Percentiles rank a stretch among this genome's conserved stretches.
Evolutionary conservation across 192 early-diverging fungal species (phyloP).

Genomic region (Coemansia sp.): DNA sequence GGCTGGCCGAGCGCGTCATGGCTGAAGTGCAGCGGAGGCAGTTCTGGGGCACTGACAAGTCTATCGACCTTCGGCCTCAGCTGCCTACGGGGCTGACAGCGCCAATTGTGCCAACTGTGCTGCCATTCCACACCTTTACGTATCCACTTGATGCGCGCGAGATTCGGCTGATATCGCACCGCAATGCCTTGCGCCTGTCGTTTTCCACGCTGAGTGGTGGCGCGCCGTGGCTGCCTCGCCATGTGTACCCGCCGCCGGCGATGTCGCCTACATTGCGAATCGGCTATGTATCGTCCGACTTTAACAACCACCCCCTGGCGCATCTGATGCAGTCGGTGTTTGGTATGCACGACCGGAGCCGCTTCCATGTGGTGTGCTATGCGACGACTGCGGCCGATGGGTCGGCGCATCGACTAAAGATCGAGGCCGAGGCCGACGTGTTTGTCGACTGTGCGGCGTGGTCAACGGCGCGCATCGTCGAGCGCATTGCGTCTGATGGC

Average conservation of each 20-base stretch:
- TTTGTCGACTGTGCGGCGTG: conserved; percentile 78
- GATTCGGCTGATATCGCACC: conserved; percentile 81
- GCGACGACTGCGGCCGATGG: conserved; percentile 77
- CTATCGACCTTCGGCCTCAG: conserved; percentile 39
- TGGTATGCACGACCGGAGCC: conserved; percentile 79
- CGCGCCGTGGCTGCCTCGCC: conserved; percentile 57
- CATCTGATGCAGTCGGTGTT: conserved; percentile 96
- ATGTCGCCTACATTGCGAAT: conserved; percentile 71
- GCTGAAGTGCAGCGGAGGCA: conserved; percentile 64
- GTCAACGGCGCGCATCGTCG: conserved; percentile 74
- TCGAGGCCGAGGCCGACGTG: conserved; percentile 74
- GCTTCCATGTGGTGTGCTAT: conserved; percentile 80
- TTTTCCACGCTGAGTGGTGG: conserved; percentile 63
- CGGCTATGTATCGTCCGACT: conserved; percentile 91
- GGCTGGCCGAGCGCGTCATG: conserved; percentile 60
- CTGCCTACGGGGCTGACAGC: conserved; percentile 57
- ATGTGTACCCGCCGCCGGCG: conserved; percentile 73
- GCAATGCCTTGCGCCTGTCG: conserved; percentile 81
- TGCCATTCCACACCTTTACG: conserved; percentile 95
- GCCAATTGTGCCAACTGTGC: conserved; percentile 76
- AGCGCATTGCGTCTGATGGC: conserved; percentile 68
- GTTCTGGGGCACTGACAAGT: conserved; percentile 52
- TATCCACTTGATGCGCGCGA: conserved; percentile 83
- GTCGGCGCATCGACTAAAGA: conserved; percentile 77
- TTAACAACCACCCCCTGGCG: conserved; percentile 90